These are phyloP conservation scores for Mitragyna speciosa DNA, from an alignment of 257 asterid species.

Conservation along the genomic window DNA sequence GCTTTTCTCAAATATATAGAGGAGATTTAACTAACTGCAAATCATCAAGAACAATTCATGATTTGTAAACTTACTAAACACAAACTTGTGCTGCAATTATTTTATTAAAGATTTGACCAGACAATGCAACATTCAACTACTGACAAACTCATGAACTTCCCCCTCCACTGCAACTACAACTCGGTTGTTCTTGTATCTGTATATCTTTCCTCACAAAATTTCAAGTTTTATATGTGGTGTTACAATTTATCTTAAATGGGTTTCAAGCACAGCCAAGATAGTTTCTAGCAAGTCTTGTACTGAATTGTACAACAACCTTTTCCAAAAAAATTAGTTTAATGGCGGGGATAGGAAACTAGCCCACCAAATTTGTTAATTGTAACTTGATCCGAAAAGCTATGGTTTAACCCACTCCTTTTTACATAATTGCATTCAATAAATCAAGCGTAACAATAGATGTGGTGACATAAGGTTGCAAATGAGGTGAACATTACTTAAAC, in stretches of 20 bases:
- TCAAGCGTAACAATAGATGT: not conserved
- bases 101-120: conserved; percentile 20
- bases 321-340: too few relatives aligned
- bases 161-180: conserved; percentile 74
- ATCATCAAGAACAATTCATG: not conserved
- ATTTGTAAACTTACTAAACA: not conserved
- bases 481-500: too few relatives aligned
- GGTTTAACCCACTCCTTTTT: not conserved
- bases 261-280: too few relatives aligned
- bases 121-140: conserved; percentile 42
- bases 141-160: conserved; percentile 62
- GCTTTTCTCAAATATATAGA: too few relatives aligned
- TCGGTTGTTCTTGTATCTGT: conserved; percentile 48
- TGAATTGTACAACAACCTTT: too few relatives aligned
- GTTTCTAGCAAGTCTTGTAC: too few relatives aligned
- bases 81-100: not conserved
- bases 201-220: not conserved
- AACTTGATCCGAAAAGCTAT: not conserved
- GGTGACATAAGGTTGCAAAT: too few relatives aligned
- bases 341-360: not conserved
- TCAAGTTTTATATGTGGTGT: not conserved
- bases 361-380: not conserved
- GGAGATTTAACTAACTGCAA: not conserved
- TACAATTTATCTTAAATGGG: too few relatives aligned
- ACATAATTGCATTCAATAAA: not conserved